Evolutionary conservation across 164 flowering plant species (phyloP).

Genomic region (Kingdonia uniflora): DNA sequence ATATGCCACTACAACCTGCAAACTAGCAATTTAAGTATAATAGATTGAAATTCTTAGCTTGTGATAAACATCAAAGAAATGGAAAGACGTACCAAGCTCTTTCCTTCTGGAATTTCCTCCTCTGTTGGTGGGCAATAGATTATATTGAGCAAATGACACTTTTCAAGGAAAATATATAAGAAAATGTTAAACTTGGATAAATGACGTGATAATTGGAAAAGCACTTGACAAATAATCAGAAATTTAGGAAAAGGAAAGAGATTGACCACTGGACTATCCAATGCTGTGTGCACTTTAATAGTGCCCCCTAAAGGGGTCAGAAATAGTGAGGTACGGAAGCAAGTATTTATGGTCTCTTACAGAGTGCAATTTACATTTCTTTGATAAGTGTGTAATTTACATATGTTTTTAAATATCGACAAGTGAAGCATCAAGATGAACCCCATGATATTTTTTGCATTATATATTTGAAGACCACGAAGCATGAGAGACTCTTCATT

Average conservation of each 20-base stretch:
- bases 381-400: too few relatives aligned
- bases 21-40: slow-evolving; percentile 1
- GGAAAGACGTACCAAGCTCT: slow-evolving; percentile 46
- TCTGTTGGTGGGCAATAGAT: slow-evolving; percentile 84
- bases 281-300: too few relatives aligned
- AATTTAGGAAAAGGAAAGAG: too few relatives aligned
- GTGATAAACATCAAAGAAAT: not conserved
- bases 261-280: too few relatives aligned
- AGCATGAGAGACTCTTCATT: too few relatives aligned
- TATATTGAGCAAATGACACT: slow-evolving; percentile 81
- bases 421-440: too few relatives aligned
- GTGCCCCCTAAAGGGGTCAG: not conserved
- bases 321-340: too few relatives aligned
- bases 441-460: too few relatives aligned
- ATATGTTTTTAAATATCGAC: too few relatives aligned
- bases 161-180: slow-evolving; percentile 6
- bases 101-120: slow-evolving; percentile 43
- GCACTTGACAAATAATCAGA: not conserved
- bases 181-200: not conserved
- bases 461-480: too few relatives aligned
- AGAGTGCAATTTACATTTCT: too few relatives aligned
- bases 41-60: not conserved
- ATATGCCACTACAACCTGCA: slow-evolving; percentile 78
- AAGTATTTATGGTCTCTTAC: too few relatives aligned
- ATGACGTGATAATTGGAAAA: not conserved